Base-by-base conservation (phyloP, 345 rosid species). In the Eucalyptus polyanthemos region DNA sequence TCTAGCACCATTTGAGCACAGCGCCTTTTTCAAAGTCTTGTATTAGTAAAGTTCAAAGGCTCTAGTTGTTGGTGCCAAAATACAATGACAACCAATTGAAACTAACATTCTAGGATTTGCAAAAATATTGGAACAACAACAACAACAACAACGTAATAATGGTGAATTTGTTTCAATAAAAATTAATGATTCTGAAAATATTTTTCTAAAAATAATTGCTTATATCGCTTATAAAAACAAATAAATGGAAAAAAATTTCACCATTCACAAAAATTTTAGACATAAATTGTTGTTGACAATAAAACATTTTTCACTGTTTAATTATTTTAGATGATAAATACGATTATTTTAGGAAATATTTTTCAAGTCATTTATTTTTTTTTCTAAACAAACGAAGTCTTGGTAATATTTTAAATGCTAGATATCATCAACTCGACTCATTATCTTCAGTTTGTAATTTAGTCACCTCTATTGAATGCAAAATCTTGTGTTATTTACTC, bases 151-250 rank as follows among this genome's bases (percentile, higher is more conserved):
- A 69, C 1, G 14, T 34, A 69, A 17, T 17, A 16, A 69, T 19
- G 14, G 7, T 69, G 44, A 10, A 5, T 69, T 17, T 69, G 44
- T 69, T 69, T 69, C 0, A 9, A 0, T 2, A 16, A 34, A 69
- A 69, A 9, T 17, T 1, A 69, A 69, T 5, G 24, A 34, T 17
- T 69, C 0, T 0, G 1, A 34, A 69, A 69, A 37, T 9, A 34
- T 16, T 34, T 69, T 34, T 9, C 3, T 31, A 17, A 17, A 69
- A 69, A 2, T 31, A 34, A 9, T 34, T 2, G 3, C 4, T 69
- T 34, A 19, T 17, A 16, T 69, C 7, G 0, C 44, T 69, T 69
- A 11, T 6, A 9, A 34, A 19, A 17, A 17, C 0, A 2, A 34
- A 69, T 3, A 25, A 58, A 58, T 25, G 13, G 24, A 2, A 34